Base-by-base conservation (phyloP, 768 basidiomycete species). In the Mrakia blollopis region DNA sequence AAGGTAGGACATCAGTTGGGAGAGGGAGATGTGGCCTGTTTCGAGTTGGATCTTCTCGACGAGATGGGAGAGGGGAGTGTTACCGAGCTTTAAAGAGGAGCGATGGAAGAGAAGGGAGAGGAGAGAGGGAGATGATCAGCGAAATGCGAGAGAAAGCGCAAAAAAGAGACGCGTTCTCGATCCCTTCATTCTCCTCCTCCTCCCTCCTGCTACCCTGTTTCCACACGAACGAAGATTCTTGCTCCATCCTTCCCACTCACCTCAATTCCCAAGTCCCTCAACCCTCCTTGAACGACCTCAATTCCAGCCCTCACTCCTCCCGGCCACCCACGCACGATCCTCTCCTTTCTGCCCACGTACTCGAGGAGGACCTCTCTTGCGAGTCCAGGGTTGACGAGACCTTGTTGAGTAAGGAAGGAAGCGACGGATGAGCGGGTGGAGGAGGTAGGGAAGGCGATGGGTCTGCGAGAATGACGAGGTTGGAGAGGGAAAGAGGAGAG, bases 11-110 rank as follows among this genome's bases (percentile, higher is more conserved):
- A 76, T 30, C 9, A 76, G 75, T n/a, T 60, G 68, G 6, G 70
- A 71, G 60, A 76, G 50, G 21, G 75, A 76, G 57, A 76, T 61
- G 69, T 76, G 57, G 9, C 75, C 75, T 25, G 75, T 61, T 60
- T 76, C 69, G 37, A 76, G 69, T 70, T 76, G 75, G 25, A 72
- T 57, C 8, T 32, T 11, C 47, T 71, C 70, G 54, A 76, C 69
- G 4, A 72, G 57, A 52, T 63, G 69, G 14, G 30, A 16, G 0
- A 74, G 21, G 8, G 73, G 50, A 5, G 44, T 35, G 16, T 9
- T 4, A 1, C 61, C 75, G 28, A 76, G 21, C 75, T 76, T 32
- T 23, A 13, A 39, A 16, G 44, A 14, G 28, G 44, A 10, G n/a
- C 7, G 60, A n/a, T 41, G 39, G 32, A 30, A 37, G 13, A 11